A percentile compares a stretch with the other conserved stretches of the same genome.
These are phyloP conservation scores for Fistulinella staudtii DNA, from an alignment of 1,284 basidiomycete genomes.

Conservation along the genomic window DNA sequence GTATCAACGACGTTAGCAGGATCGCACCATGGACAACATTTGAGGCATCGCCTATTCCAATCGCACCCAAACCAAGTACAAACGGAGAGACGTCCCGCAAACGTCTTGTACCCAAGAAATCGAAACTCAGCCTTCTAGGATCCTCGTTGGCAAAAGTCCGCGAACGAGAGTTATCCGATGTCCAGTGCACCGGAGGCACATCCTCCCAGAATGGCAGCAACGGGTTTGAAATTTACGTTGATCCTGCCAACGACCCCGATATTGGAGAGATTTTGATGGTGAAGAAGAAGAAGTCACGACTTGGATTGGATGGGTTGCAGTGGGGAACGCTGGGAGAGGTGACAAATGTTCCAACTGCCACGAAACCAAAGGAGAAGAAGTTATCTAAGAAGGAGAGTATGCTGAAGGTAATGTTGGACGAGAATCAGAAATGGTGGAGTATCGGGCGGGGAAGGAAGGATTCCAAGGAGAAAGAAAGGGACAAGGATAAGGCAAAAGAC, in stretches of 20 bases:
- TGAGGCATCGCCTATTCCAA: conserved; percentile 30
- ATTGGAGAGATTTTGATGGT: conserved; percentile 68
- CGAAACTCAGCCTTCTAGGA: conserved; percentile 55
- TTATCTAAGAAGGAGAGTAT: conserved; percentile 22
- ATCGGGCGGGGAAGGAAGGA: conserved; percentile 68
- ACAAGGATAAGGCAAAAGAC: conserved; percentile 48
- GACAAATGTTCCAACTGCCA: conserved; percentile 48
- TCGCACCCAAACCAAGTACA: conserved; percentile 28
- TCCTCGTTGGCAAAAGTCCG: conserved; percentile 33
- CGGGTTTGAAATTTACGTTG: conserved; percentile 72
- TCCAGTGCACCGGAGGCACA: conserved; percentile 52
- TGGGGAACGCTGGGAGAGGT: conserved; percentile 61
- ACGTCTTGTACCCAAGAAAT: conserved; percentile 72
- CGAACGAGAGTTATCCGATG: conserved; percentile 56
- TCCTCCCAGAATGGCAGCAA: conserved; percentile 40
- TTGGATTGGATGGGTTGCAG: conserved; percentile 55
- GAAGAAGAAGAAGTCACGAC: conserved; percentile 74
- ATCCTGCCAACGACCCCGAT: conserved; percentile 60
- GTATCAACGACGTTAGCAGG: conserved; percentile 35
- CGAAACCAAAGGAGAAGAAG: conserved; percentile 35
- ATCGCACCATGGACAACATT: conserved; percentile 35
- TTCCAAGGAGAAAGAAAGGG: conserved; percentile 46
- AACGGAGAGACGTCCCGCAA: conserved; percentile 37
- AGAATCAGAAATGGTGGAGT: conserved; percentile 75
- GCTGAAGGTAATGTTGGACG: conserved; percentile 45